Evolutionary conservation across 768 basidiomycete species (phyloP).

Genomic region (Suillus sp.): DNA sequence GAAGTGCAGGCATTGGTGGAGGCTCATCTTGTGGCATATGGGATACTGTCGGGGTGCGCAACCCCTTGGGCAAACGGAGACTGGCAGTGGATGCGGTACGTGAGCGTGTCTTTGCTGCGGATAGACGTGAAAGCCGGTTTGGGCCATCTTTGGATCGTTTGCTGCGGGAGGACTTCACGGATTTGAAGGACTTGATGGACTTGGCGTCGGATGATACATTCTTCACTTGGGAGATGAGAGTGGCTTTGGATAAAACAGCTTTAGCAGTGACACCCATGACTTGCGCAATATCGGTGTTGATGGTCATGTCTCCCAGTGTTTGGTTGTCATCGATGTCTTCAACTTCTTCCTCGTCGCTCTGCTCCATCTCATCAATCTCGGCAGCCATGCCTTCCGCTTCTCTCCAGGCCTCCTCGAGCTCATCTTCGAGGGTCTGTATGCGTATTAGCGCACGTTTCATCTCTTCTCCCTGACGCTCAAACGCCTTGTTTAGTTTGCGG

Average conservation of each 20-base stretch:
- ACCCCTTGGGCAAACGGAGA: slow-evolving; percentile 55
- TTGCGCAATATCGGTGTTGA: slow-evolving; percentile 33
- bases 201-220: slow-evolving; percentile 20
- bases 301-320: slow-evolving; percentile 24
- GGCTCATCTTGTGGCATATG: slow-evolving; percentile 34
- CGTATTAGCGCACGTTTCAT: slow-evolving; percentile 48
- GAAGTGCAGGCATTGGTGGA: slow-evolving; percentile 33
- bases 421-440: slow-evolving; percentile 61
- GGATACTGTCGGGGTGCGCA: slow-evolving; percentile 35
- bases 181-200: slow-evolving; percentile 30
- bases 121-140: slow-evolving; percentile 47
- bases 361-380: slow-evolving; percentile 69
- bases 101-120: slow-evolving; percentile 68
- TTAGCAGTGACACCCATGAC: slow-evolving; percentile 41
- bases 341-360: slow-evolving; percentile 26
- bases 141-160: slow-evolving; percentile 29
- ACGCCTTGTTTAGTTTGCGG: slow-evolving; percentile 78
- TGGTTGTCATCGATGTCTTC: slow-evolving; percentile 32
- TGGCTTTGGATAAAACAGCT: slow-evolving; percentile 41
- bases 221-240: slow-evolving; percentile 26
- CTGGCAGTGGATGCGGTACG: slow-evolving; percentile 65
- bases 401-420: slow-evolving; percentile 80
- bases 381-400: slow-evolving; percentile 72
- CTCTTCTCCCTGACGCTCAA: slow-evolving; percentile 64
- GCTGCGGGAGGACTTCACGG: slow-evolving; percentile 24